Base-by-base conservation (phyloP, 441 rosid genomes). In the Erodium trifolium region DNA sequence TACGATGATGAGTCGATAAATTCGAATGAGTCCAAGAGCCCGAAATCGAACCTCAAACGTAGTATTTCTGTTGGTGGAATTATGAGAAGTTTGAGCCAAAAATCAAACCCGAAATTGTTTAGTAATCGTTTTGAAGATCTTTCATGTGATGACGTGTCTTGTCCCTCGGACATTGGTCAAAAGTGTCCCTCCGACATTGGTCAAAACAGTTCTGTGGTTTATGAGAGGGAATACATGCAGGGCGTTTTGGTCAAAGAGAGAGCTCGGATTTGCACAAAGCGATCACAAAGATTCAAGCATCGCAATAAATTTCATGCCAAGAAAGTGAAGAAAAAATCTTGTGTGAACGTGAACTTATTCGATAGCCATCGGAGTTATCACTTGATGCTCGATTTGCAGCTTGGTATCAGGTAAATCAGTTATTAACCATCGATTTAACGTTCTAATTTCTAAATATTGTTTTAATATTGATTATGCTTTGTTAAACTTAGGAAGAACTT, bases 381-480 rank as follows among this genome's bases (percentile, higher is more conserved):
- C 78, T 80, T 92, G 68, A 92, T 83, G 97, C 96, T 91, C 66
- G 88, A 86, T 79, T 85, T 94, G 81, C 99, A 94, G 84, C 93
- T 92, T 29, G 99, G 99, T 71, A 91, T 93, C 91, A 93, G 53
- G 53, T 47, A 47, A 47, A 47, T 4, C 14, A 47, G 14, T 47
- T n/a, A 11, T 47, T 13, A 47, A 47, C 53, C 34, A 31, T 31
- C 34, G 34, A 31, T 31, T 2, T 31, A 31, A 47, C 13, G 53
- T 47, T 47, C 53, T n/a, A n/a, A 47, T 14, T 47, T 47, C 53
- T n/a, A n/a, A 47, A 47, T 47, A 4, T 47, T 12, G 53, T 47
- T 47, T 13, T n/a, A 12, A 11, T n/a, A 3, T 12, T 47, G 53
- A 47, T n/a, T 47, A 47, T 47, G 53, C 53, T 47, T 12, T 47